phyloP scores from a whole-genome alignment of 1,284 basidiomycete genomes.

The Stereum hirsutum region DNA sequence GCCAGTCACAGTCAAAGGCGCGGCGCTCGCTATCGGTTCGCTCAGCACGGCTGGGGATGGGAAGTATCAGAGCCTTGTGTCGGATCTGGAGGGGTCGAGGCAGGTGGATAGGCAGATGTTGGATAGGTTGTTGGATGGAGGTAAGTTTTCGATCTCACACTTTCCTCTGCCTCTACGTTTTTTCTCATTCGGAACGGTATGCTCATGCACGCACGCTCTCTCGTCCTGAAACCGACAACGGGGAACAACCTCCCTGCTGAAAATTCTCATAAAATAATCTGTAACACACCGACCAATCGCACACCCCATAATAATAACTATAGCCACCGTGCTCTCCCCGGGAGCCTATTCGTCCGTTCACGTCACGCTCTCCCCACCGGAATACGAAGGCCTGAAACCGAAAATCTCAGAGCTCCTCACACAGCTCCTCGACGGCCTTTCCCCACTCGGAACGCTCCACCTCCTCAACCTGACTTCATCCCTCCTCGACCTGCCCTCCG shows the following conservation, averaged over 20 bases:
- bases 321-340: slow-evolving; percentile 50
- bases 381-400: slow-evolving; percentile 49
- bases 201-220: no score
- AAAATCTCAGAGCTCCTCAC: slow-evolving; percentile 45
- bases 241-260: no score
- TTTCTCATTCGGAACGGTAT: no score
- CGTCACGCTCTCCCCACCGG: slow-evolving; percentile 46
- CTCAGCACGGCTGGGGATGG: slow-evolving; percentile 65
- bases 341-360: slow-evolving; percentile 57
- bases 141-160: slow-evolving; percentile 28
- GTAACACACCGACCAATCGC: no score
- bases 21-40: slow-evolving; percentile 67
- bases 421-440: slow-evolving; percentile 48
- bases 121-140: slow-evolving; percentile 68
- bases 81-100: slow-evolving; percentile 40
- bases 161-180: slow-evolving; percentile 6
- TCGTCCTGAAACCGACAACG: no score
- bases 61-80: slow-evolving; percentile 60
- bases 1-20: slow-evolving; percentile 23
- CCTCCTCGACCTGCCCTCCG: slow-evolving; percentile 33
- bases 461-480: slow-evolving; percentile 42
- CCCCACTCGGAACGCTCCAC: slow-evolving; percentile 59
- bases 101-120: slow-evolving; percentile 66
- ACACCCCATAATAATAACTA: no score
- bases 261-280: no score